These are phyloP conservation scores for Pilaira anomala DNA, from an alignment of 192 early-diverging fungal genomes.

Conservation along the genomic window DNA sequence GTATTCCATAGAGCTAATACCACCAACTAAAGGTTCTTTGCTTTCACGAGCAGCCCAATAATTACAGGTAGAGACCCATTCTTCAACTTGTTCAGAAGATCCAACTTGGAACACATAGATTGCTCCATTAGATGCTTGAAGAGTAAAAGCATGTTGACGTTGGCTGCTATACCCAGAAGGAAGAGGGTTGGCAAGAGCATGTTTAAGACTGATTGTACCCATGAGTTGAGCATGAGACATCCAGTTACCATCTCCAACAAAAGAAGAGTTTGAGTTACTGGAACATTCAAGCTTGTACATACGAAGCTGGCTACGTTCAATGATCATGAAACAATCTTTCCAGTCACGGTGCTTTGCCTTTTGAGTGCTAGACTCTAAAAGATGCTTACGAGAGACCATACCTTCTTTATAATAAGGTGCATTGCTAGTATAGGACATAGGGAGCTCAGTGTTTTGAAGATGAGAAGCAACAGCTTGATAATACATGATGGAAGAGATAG, in stretches of 20 bases:
- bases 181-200: constrained; percentile 77
- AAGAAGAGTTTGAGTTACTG: background rate
- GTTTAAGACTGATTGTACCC: constrained; percentile 59
- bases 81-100: constrained; percentile 61
- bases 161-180: constrained; percentile 74
- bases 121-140: constrained; percentile 72
- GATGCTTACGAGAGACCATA: constrained; percentile 81
- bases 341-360: constrained; percentile 81
- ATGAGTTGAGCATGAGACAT: constrained; percentile 32
- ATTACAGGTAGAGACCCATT: constrained; percentile 88
- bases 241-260: constrained; percentile 18
- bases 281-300: constrained; percentile 49
- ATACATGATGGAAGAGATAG: background rate
- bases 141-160: constrained; percentile 81
- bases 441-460: constrained; percentile 19
- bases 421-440: constrained; percentile 16
- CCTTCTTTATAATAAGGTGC: constrained; percentile 61
- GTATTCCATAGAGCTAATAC: constrained; percentile 85
- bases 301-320: constrained; percentile 69
- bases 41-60: constrained; percentile 92
- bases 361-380: constrained; percentile 69
- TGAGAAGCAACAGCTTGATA: constrained; percentile 10
- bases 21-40: constrained; percentile 84
- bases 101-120: constrained; percentile 83
- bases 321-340: constrained; percentile 77